Conservation (phyloP, 1,284 basidiomycete species). For the Ustilago trichophora region DNA sequence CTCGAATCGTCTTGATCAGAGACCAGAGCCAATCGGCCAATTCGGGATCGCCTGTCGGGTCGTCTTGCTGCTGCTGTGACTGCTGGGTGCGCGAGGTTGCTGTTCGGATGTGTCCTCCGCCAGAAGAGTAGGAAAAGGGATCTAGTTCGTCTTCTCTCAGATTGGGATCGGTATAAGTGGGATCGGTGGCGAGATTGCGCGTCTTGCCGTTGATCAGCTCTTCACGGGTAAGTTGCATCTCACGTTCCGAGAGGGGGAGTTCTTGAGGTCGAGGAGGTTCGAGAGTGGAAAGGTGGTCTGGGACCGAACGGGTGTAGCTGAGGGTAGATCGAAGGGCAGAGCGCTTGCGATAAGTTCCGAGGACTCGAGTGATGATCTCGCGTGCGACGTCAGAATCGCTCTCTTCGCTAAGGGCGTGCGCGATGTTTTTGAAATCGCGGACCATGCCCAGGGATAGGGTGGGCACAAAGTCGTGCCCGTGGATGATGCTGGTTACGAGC, state of each 20-base stretch:
- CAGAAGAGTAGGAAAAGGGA: conserved; percentile 43
- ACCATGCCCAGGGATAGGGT: conserved; percentile 69
- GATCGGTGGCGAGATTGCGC: conserved; percentile 48
- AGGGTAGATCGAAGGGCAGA: conserved; percentile 27
- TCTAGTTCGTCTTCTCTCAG: conserved; percentile 36
- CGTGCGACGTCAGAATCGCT: conserved; percentile 66
- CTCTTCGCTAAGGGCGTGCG: conserved; percentile 53
- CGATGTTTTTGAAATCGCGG: conserved; percentile 70
- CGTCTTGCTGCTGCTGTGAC: background rate
- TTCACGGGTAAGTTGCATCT: conserved; percentile 35
- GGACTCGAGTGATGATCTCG: conserved; percentile 69
- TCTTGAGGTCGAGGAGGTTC: conserved; percentile 44
- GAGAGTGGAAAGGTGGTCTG: conserved; percentile 15
- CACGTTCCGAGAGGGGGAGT: conserved; percentile 34
- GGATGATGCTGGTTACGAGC: conserved; percentile 69
- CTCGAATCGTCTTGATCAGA: conserved; percentile 61
- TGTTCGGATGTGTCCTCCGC: conserved; percentile 26
- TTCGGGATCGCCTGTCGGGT: conserved; percentile 28
- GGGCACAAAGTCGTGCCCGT: conserved; percentile 68
- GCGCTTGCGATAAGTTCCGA: conserved; percentile 60
- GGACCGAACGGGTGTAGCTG: conserved; percentile 14
- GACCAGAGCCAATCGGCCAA: conserved; percentile 58
- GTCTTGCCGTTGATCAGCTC: conserved; percentile 53
- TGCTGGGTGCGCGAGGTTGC: too few relatives aligned
- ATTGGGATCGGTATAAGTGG: conserved; percentile 46